A percentile compares a stretch with the other conserved stretches of the same genome.
These are phyloP conservation scores for Pseudocercospora eumusae DNA, from an alignment of 2,329 filamentous ascomycete species.

Conservation along the genomic window DNA sequence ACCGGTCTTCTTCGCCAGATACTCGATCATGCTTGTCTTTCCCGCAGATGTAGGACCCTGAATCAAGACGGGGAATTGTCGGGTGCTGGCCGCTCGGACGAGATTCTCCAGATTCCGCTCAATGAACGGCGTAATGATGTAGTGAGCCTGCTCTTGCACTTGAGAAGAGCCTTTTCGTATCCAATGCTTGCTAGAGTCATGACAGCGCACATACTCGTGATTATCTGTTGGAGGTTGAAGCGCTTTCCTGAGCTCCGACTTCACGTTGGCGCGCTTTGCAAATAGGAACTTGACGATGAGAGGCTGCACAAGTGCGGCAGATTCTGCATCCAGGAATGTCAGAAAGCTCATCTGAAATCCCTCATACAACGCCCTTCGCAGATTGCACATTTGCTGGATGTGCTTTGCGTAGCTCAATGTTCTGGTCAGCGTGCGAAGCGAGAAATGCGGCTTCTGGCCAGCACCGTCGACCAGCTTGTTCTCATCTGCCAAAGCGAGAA, in stretches of 20 bases:
- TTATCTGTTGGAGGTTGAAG: slow-evolving; percentile 77
- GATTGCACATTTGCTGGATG: slow-evolving; percentile 78
- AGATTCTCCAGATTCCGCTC: slow-evolving; percentile 93
- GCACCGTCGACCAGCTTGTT: slow-evolving; percentile 91
- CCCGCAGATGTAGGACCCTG: slow-evolving; percentile 96
- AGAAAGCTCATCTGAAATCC: slow-evolving; percentile 98
- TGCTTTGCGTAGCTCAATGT: slow-evolving; percentile 85
- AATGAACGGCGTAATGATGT: slow-evolving; percentile 95
- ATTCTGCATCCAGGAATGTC: slow-evolving; percentile 80
- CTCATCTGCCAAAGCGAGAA: slow-evolving; percentile 75
- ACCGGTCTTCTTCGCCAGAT: slow-evolving; percentile 91
- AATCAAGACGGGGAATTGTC: slow-evolving; percentile 88
- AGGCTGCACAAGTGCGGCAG: slow-evolving; percentile 75
- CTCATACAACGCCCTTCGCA: slow-evolving; percentile 85
- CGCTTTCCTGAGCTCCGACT: slow-evolving; percentile 73
- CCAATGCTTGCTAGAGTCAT: slow-evolving; percentile 57
- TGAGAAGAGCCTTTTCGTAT: slow-evolving; percentile 71
- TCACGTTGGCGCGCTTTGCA: slow-evolving; percentile 66
- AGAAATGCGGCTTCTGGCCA: slow-evolving; percentile 95
- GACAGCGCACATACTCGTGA: slow-evolving; percentile 68
- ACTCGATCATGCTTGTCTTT: slow-evolving; percentile 99
- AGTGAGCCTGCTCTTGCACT: slow-evolving; percentile 75
- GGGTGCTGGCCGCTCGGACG: slow-evolving; percentile 87
- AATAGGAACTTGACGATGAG: slow-evolving; percentile 80
- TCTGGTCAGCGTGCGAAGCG: slow-evolving; percentile 87